Base-by-base conservation (phyloP, 179 eudicot genomes). In the Beta corolliflora region DNA sequence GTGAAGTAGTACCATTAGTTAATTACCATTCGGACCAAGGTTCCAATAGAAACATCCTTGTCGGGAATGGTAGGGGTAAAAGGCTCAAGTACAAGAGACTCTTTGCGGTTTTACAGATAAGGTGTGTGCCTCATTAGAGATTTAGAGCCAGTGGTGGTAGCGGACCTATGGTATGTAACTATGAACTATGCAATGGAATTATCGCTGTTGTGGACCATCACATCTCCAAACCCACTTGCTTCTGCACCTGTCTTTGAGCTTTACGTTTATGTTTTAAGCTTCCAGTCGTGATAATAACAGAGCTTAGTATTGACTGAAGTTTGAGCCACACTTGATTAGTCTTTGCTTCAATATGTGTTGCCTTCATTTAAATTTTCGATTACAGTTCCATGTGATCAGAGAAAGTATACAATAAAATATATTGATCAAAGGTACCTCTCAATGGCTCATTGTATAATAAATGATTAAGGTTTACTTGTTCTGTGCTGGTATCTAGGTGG, bases 401-500 rank as follows among this genome's bases (percentile, higher is more conserved):
- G 15, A 23, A 41, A 70, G n/a, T 48, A 56, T 23, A 13, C 4
- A 7, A 1, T 46, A 18, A 4, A 36, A 16, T 14, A 23, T 36
- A 69, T 16, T 21, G 13, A 69, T 52, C 61, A 73, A 46, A 52
- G 76, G 5, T 73, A 7, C 9, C 9, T 7, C 4, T 5, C n/a
- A 4, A 12, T 7, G 44, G 21, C 23, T 54, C 58, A 14, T 44
- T 59, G 60, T 23, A 6, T 36, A 55, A 12, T 69, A 52, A 15
- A 71, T 56, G 74, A 59, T 73, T 45, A 66, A 48, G 21, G 25
- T 36, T 50, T 18, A 21, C 29, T 83, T 70, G 23, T 80, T 46
- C 50, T 11, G 58, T 71, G 65, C 63, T 83, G 52, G 29, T 80
- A 70, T 88, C 83, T 86, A 96, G 99, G 99, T 95, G 78, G 98